Percentiles rank a stretch among this genome's conserved stretches.
These are phyloP conservation scores for Dactylellina leptospora DNA, from an alignment of 2,329 filamentous ascomycete genomes.

Conservation along the genomic window DNA sequence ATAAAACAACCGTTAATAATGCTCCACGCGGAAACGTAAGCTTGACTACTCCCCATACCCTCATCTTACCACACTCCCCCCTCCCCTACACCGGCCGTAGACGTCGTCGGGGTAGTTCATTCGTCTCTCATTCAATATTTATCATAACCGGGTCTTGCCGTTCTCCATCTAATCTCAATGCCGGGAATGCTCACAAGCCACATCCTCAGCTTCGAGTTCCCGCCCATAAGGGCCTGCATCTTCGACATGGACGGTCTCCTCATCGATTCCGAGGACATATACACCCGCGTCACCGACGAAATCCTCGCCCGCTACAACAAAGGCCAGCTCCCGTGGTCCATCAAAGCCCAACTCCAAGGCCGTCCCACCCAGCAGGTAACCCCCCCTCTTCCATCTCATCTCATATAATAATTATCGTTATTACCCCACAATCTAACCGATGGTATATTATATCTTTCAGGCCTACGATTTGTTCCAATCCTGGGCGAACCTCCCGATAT, in stretches of 20 bases:
- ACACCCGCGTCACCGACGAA: constrained; percentile 82
- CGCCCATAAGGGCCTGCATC: constrained; percentile 85
- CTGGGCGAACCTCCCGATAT: constrained; percentile 87
- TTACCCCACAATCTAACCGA: constrained; percentile 3
- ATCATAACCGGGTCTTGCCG: no score
- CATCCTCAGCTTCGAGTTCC: constrained; percentile 63
- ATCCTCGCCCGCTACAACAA: constrained; percentile 79
- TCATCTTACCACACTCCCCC: background rate
- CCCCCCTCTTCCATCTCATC: background rate
- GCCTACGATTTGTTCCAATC: constrained; percentile 73
- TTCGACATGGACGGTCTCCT: constrained; percentile 99
- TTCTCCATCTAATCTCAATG: no score
- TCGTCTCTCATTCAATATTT: background rate
- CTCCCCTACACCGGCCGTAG: constrained; percentile 1
- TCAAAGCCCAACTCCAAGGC: constrained; percentile 87
- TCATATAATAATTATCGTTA: background rate
- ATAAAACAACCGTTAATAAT: background rate
- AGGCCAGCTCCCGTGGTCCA: constrained; percentile 83
- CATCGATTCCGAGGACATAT: constrained; percentile 90
- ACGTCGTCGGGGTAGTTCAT: background rate
- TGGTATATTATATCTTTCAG: constrained; percentile 58
- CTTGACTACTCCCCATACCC: background rate
- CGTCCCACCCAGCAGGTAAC: constrained; percentile 66
- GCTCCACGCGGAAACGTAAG: constrained; percentile 43
- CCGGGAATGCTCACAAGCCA: constrained; percentile 42